Conservation (phyloP, 257 asterid genomes). For the Nicotiana otophora region DNA sequence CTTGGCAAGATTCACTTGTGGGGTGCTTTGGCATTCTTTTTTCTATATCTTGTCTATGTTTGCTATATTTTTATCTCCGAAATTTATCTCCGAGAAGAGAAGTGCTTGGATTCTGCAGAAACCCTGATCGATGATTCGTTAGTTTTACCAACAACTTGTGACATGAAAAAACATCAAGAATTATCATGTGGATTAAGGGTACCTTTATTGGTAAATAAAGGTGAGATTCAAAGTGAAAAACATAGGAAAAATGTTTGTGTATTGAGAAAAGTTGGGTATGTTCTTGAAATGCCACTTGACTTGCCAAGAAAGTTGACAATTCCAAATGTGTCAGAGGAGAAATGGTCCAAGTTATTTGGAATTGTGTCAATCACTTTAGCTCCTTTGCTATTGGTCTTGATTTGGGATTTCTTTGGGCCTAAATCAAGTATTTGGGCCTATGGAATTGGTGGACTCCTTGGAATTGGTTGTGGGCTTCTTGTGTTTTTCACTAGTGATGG, state of each 20-base stretch:
- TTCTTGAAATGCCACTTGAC: slow-evolving; percentile 54
- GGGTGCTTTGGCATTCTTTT: slow-evolving; percentile 45
- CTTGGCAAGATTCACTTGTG: slow-evolving; percentile 41
- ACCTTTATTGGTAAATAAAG: slow-evolving; percentile 8
- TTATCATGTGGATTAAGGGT: not conserved
- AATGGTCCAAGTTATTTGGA: slow-evolving; percentile 66
- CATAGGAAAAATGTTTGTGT: slow-evolving; percentile 5
- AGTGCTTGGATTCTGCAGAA: not conserved
- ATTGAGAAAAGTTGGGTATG: slow-evolving; percentile 15
- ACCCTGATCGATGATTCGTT: not conserved
- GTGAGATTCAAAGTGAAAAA: not conserved
- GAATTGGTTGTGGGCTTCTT: slow-evolving; percentile 20
- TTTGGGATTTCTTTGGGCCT: slow-evolving; percentile 21
- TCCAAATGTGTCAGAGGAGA: slow-evolving; percentile 53
- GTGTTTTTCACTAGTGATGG: slow-evolving; percentile 33
- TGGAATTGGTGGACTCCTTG: slow-evolving; percentile 36
- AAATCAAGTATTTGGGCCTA: slow-evolving; percentile 4
- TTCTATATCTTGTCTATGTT: slow-evolving; percentile 46
- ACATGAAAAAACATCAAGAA: slow-evolving; percentile 7
- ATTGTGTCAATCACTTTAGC: slow-evolving; percentile 40
- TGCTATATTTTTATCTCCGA: slow-evolving; percentile 48
- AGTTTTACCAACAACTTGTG: not conserved
- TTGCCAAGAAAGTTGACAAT: slow-evolving; percentile 71
- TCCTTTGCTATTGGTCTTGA: slow-evolving; percentile 42
- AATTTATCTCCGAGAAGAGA: not conserved